Evolutionary conservation across 768 basidiomycete species (phyloP).

Genomic region (Lentinus brumalis): DNA sequence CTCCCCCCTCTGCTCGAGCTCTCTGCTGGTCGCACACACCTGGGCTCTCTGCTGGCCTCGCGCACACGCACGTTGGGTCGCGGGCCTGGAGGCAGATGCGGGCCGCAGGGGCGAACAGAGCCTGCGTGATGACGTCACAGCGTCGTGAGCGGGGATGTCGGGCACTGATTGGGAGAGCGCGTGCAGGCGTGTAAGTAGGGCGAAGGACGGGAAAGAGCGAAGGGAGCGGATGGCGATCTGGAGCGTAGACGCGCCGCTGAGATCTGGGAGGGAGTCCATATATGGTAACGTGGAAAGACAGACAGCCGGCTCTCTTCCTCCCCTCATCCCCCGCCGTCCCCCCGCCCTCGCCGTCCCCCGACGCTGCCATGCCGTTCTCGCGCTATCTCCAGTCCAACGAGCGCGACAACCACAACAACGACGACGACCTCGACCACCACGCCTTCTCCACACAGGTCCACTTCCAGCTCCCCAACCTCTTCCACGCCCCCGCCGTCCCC

Average conservation of each 20-base stretch:
- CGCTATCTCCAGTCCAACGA: constrained; percentile 24
- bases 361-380: constrained; percentile 29
- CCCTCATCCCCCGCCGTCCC: neutral
- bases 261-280: neutral
- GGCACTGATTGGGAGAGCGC: too few relatives aligned
- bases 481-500: constrained; percentile 60
- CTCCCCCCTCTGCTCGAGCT: neutral
- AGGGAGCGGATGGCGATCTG: constrained; percentile 6
- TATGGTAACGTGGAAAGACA: constrained; percentile 14
- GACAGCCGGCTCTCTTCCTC: constrained; percentile 1
- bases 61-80: neutral
- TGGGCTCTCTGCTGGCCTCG: too few relatives aligned
- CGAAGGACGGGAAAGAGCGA: constrained; percentile 3
- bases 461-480: constrained; percentile 68
- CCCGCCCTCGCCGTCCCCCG: constrained; percentile 1
- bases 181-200: too few relatives aligned
- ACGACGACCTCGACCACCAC: constrained; percentile 16
- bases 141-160: neutral
- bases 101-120: neutral
- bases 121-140: neutral
- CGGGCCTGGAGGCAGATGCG: neutral
- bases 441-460: constrained; percentile 36
- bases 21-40: too few relatives aligned
- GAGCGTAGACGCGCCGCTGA: neutral
- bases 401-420: constrained; percentile 1